These are phyloP conservation scores for Hypomyces perniciosus DNA, from an alignment of 2,329 filamentous ascomycete genomes.

Conservation along the genomic window DNA sequence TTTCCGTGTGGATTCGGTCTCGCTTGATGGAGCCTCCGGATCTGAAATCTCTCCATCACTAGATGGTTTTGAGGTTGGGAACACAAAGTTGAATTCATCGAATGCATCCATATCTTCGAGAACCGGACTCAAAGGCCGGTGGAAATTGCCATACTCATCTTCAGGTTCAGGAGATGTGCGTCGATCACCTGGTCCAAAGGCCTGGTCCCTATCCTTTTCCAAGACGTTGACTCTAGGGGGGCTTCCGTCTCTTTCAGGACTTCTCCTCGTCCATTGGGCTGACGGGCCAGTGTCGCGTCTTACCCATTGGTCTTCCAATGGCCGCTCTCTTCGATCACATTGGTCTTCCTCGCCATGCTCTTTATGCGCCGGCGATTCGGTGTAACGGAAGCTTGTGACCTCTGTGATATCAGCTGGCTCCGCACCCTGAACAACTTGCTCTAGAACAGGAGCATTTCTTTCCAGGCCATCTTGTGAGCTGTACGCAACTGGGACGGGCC, in stretches of 20 bases:
- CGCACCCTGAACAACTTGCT: not conserved
- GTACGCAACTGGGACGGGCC: not conserved
- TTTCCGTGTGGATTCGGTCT: constrained; percentile 16
- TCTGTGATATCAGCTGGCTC: not conserved
- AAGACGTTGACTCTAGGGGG: not conserved
- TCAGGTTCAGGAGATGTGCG: not conserved
- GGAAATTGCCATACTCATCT: not conserved
- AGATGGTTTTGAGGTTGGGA: constrained; percentile 18
- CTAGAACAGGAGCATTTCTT: not conserved
- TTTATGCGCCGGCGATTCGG: not conserved
- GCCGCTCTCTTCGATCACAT: not conserved
- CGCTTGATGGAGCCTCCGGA: constrained; percentile 22
- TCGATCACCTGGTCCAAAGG: not conserved
- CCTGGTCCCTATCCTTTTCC: not conserved
- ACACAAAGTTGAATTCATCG: constrained; percentile 24
- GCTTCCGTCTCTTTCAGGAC: not conserved
- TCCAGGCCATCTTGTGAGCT: not conserved
- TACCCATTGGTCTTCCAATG: not conserved
- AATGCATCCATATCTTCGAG: constrained; percentile 24
- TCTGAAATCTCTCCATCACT: constrained; percentile 25
- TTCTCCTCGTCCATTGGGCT: not conserved
- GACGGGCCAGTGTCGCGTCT: not conserved
- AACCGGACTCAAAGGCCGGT: constrained; percentile 11
- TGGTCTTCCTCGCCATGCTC: not conserved
- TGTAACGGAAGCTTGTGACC: not conserved